phyloP scores from a whole-genome alignment of 139 green algal species.

The Ostreobium quekettii region DNA sequence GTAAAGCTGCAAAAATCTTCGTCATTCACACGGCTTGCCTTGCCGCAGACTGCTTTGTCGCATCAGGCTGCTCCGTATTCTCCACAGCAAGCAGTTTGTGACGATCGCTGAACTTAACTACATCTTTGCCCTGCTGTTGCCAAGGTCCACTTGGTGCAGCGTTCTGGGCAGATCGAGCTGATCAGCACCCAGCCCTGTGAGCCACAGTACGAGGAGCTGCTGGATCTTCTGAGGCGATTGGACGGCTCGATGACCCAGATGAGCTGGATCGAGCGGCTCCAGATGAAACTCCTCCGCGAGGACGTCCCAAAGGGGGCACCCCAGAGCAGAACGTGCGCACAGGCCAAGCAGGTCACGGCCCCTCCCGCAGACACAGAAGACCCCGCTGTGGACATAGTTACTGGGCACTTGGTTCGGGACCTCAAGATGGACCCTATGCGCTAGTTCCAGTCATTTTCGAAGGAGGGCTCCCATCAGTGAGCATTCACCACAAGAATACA shows the following conservation, averaged over 20 bases:
- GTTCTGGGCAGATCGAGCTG: background rate
- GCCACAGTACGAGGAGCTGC: conserved; percentile 3
- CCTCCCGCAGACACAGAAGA: background rate
- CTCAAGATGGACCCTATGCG: conserved; percentile 1
- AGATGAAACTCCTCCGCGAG: background rate
- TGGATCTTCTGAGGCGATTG: background rate
- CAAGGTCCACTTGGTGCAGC: conserved; percentile 11
- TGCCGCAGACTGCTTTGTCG: too few species aligned
- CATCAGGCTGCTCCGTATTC: too few species aligned
- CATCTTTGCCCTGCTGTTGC: background rate
- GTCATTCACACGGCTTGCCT: too few species aligned
- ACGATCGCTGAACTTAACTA: too few species aligned
- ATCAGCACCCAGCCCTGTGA: background rate
- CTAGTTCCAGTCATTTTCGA: background rate
- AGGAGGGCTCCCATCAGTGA: too few species aligned
- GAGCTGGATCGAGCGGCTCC: conserved; percentile 12
- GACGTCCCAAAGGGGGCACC: background rate
- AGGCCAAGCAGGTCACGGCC: background rate
- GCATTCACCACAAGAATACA: too few species aligned
- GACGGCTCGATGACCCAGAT: background rate
- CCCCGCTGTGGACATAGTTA: conserved; percentile 8
- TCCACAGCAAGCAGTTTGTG: too few species aligned
- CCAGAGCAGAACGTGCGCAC: background rate
- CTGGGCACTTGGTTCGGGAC: background rate
- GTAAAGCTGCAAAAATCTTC: too few species aligned